Base-by-base conservation (phyloP, 1,284 basidiomycete species). In the Bjerkandera adusta region DNA sequence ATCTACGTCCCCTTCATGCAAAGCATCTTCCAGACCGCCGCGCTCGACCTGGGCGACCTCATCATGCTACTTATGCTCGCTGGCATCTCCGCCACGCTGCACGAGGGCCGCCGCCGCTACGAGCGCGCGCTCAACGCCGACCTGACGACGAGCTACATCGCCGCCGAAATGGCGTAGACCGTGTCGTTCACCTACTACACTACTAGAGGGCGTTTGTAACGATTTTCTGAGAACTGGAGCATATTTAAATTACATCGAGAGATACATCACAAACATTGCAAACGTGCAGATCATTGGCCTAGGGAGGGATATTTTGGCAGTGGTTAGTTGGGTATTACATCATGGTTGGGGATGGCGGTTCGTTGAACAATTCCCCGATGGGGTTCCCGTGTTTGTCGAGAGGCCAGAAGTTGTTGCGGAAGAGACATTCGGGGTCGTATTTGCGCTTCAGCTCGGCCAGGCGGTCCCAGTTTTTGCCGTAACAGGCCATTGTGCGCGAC, bases 1-100 rank as follows among this genome's bases (percentile, higher is more conserved):
- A 81, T 99, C 49, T 99, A 98, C 65, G 76, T 98, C 36, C 89
- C 94, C 0, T 75, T 91, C 51, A 81, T 98, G 73, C 96, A 98
- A 66, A 75, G 79, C 40, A 76, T 99, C 36, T 99, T 98, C 77
- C 93, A 97, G 69, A 99, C 96, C 8, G 88, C 88, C 53, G 82
- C 88, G 5, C 72, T 99, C 12, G 71, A 73, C 24, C 44, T 72
- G 15, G 66, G 74, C 36, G 96, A 99, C 67, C 57, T 99, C 50
- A 68, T 72, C 22, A 77, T 86, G 29, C 72, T 99, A 2, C 61
- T 95, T 20, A 68, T 70, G n/a, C 68, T 97, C 24, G 91, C 83
- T 0, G 82, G 61, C 1, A 70, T 78, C 12, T 89, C 86, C 45
- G 83, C 93, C 61, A 67, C 61, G 16, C 45, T 90, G 54, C 95